Evolutionary conservation across 2,329 filamentous ascomycete genomes (phyloP).

Genomic region (Monosporascus sp.): DNA sequence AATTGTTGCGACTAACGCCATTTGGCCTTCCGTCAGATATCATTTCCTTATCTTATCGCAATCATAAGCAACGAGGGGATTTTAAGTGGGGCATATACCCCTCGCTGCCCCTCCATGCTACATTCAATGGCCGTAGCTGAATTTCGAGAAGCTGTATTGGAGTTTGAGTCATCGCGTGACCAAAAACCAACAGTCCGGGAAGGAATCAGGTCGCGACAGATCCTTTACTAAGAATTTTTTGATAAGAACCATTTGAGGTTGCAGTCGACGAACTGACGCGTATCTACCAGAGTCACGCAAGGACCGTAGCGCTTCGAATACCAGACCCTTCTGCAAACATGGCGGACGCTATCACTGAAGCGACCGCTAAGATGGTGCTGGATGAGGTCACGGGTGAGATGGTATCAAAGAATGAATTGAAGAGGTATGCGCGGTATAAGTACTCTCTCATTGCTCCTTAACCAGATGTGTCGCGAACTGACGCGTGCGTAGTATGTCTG

Average conservation of each 20-base stretch:
- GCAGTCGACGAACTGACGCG: no score
- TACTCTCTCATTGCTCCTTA: no score
- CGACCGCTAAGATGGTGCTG: slow-evolving; percentile 52
- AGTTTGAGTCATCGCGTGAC: not conserved
- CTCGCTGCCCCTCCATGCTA: not conserved
- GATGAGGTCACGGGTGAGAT: slow-evolving; percentile 62
- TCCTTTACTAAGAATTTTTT: not conserved
- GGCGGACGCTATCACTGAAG: slow-evolving; percentile 36
- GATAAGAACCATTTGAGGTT: not conserved
- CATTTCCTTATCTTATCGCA: no score
- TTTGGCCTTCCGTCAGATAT: no score
- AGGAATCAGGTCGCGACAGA: no score
- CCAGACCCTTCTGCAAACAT: slow-evolving; percentile 17
- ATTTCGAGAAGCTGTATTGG: not conserved
- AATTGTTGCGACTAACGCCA: no score
- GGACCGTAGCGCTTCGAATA: not conserved
- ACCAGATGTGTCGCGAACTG: no score
- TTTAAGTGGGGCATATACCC: not conserved
- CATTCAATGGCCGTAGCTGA: not conserved
- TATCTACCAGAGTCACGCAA: not conserved
- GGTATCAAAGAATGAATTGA: slow-evolving; percentile 59
- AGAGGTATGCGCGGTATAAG: slow-evolving; percentile 29
- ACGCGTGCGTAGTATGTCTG: no score
- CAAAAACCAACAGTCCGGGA: no score
- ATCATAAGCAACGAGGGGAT: no score